Evolutionary conservation across 31 red algal species (phyloP).

Genomic region (Odonthalia washingtoniensis): DNA sequence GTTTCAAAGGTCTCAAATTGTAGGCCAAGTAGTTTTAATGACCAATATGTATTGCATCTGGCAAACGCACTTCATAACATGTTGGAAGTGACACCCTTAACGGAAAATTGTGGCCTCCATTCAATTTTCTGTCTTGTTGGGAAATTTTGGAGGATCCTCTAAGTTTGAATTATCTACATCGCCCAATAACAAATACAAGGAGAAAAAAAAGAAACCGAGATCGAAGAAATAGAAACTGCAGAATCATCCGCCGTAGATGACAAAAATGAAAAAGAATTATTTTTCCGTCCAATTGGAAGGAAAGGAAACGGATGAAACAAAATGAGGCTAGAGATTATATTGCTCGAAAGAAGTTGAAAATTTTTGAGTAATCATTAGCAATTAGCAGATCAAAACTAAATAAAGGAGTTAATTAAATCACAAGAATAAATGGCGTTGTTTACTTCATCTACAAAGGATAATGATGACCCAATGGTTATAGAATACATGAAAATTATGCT

Average conservation of each 20-base stretch:
- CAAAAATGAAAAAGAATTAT: too few species aligned
- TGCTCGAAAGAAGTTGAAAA: not conserved
- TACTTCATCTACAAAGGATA: not conserved
- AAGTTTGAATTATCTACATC: not conserved
- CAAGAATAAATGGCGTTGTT: not conserved
- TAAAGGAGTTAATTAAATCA: not conserved
- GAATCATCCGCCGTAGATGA: too few species aligned
- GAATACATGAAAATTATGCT: not conserved
- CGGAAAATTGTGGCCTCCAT: not conserved
- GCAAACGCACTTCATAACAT: not conserved
- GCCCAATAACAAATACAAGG: not conserved
- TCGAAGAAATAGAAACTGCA: not conserved
- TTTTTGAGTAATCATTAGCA: not conserved
- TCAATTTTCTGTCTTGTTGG: slow-evolving; percentile 2
- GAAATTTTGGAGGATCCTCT: not conserved
- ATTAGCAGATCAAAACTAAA: not conserved
- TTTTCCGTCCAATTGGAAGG: not conserved
- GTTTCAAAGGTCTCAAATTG: too few species aligned
- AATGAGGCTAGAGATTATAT: not conserved
- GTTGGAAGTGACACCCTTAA: not conserved
- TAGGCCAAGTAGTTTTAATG: not conserved
- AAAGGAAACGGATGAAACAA: not conserved
- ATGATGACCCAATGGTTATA: not conserved
- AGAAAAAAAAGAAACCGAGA: not conserved
- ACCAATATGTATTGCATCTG: not conserved